These are phyloP conservation scores for Silybum marianum DNA, from an alignment of 129 eudicot genomes.

Conservation along the genomic window DNA sequence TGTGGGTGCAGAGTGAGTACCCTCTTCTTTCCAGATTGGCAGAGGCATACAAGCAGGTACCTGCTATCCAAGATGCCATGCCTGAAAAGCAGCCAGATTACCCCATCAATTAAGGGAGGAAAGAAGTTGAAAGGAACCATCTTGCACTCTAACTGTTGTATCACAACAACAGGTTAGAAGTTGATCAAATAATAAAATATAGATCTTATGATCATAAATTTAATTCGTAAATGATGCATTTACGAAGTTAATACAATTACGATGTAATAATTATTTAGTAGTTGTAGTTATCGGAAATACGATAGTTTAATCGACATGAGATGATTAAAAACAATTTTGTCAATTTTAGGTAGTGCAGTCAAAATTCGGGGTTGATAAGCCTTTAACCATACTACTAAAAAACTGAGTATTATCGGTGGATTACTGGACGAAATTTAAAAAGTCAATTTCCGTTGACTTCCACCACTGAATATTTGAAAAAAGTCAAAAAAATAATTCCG, in stretches of 20 bases:
- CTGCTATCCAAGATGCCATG: constrained; percentile 46
- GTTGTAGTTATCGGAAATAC: neutral
- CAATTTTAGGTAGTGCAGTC: no score
- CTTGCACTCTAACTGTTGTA: neutral
- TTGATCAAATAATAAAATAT: neutral
- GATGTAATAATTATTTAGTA: neutral
- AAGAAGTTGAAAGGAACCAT: neutral
- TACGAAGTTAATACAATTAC: neutral
- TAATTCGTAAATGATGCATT: no score
- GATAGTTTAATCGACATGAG: neutral
- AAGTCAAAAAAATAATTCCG: no score
- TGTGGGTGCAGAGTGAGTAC: constrained; percentile 42
- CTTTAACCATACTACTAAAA: no score
- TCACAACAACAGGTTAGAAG: neutral
- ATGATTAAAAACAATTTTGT: no score
- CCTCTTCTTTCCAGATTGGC: constrained; percentile 45
- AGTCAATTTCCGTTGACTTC: no score
- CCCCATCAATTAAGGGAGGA: neutral
- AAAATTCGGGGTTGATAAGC: no score
- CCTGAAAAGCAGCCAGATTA: constrained; percentile 36
- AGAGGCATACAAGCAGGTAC: constrained; percentile 48
- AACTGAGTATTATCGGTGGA: no score
- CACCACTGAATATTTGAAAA: no score
- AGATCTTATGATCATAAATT: no score
- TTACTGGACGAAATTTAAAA: no score